Base-by-base conservation (phyloP, 2,329 filamentous ascomycete species). In the Colletotrichum graminicola region DNA sequence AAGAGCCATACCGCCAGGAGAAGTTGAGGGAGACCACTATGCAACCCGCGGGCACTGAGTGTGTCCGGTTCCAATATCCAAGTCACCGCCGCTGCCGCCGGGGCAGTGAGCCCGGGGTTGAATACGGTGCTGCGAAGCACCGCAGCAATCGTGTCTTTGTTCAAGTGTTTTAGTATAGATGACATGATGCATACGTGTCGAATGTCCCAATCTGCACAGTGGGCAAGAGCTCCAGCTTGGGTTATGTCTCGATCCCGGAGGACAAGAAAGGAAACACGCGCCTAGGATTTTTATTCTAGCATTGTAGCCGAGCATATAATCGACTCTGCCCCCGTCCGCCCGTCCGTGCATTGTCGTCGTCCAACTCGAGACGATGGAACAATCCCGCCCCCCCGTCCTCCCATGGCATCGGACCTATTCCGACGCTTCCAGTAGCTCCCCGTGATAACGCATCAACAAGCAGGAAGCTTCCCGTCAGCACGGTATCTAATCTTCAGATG, bases 91-190 rank as follows among this genome's bases (percentile, higher is more conserved):
- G 26, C 59, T 23, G 59, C 43, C n/a, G n/a, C 29, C 29, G 29
- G 7, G 43, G 43, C 59, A 1, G 45, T 47, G 43, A 61, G 43
- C 7, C 5, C 29, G 5, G 59, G 59, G 1, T 61, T 61, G 21
- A 61, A 43, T 7, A 61, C 10, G 29, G 59, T 61, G 8, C 29
- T 14, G 21, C 41, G 59, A 12, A 61, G 59, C 29, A 49, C 29
- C 29, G 23, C 12, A 6, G 59, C 59, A 7, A 61, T 14, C 18
- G 59, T 49, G 43, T 61, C 59, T 7, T 49, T 61, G 16, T 29
- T 61, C 12, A 34, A 36, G 29, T 45, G 3, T 29, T 41, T 57
- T 18, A 26, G 23, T 26, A 41, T 36, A 18, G 36, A 41, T 23
- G 34, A 1, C 59, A 61, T 61, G 14, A 49, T 61, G 21, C 43